These are phyloP conservation scores for Lepidium sativum DNA, from an alignment of 345 rosid species.

Conservation along the genomic window DNA sequence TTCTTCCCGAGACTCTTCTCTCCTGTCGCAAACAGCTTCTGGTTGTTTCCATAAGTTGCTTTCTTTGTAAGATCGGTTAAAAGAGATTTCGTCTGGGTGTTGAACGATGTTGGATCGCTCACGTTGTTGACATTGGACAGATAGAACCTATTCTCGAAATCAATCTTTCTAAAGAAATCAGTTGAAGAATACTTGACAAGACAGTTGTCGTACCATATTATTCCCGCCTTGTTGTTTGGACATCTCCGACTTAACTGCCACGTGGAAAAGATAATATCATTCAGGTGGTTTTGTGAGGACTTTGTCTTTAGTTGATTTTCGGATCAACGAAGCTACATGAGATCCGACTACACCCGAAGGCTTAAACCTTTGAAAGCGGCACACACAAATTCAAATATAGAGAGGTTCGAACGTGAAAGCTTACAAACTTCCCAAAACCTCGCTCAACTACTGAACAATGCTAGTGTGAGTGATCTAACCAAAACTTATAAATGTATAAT, in stretches of 20 bases:
- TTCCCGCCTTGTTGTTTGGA: slow-evolving; percentile 38
- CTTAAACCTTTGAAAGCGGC: no score
- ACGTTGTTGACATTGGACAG: slow-evolving; percentile 31
- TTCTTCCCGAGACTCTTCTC: slow-evolving; percentile 24
- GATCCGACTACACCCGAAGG: no score
- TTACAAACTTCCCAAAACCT: no score
- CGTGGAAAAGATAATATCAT: neutral
- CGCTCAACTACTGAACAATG: no score
- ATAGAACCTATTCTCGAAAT: slow-evolving; percentile 29
- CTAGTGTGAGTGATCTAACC: neutral
- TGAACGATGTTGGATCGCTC: slow-evolving; percentile 33
- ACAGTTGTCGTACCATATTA: slow-evolving; percentile 57
- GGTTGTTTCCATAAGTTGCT: slow-evolving; percentile 11
- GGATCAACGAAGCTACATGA: no score
- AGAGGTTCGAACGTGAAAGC: no score
- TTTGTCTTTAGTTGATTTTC: no score
- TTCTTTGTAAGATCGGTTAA: slow-evolving; percentile 26
- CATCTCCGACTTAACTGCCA: slow-evolving; percentile 30
- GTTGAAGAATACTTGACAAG: slow-evolving; percentile 46
- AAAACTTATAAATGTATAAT: neutral
- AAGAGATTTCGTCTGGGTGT: slow-evolving; percentile 36
- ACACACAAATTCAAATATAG: no score
- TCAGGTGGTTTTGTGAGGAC: no score
- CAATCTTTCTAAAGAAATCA: slow-evolving; percentile 48
- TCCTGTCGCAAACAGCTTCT: slow-evolving; percentile 40